Evolutionary conservation across 176 grass and related monocot genomes (phyloP).

Genomic region (Panicum miliaceum): DNA sequence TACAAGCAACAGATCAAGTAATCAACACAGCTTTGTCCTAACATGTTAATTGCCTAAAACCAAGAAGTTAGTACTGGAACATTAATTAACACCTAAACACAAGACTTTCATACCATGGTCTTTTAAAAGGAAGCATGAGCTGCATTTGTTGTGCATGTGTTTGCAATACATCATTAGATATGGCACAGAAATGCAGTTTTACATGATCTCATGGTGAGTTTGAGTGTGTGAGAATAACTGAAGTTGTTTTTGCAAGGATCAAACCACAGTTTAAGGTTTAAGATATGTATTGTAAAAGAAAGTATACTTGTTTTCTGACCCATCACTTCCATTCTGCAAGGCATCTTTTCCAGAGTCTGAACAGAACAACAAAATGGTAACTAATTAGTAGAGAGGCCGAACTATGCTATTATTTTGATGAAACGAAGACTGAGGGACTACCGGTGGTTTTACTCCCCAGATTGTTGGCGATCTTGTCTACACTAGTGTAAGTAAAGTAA

Average conservation of each 20-base stretch:
- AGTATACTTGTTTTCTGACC: constrained; percentile 54
- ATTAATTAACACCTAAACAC: not conserved
- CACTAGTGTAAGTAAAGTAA: constrained; percentile 85
- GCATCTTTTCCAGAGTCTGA: constrained; percentile 47
- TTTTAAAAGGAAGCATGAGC: constrained; percentile 1
- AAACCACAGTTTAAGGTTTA: not conserved
- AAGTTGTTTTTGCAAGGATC: constrained; percentile 19
- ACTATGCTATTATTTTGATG: constrained; percentile 11
- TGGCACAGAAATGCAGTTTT: not conserved
- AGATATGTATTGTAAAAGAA: constrained; percentile 1
- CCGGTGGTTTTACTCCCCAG: constrained; percentile 57
- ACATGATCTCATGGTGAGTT: not conserved
- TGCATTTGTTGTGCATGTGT: not conserved
- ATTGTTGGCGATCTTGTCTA: constrained; percentile 76
- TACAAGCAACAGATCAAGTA: not conserved
- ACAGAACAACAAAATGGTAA: constrained; percentile 26
- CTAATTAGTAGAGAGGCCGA: constrained; percentile 11
- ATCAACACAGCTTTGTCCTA: not conserved
- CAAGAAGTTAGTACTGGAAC: constrained; percentile 4
- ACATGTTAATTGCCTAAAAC: constrained; percentile 10
- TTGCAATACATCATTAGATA: constrained; percentile 1
- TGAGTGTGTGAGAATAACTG: not conserved
- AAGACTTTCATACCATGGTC: not conserved
- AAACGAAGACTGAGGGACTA: constrained; percentile 24
- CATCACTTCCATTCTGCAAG: constrained; percentile 37